Conservation (phyloP, 768 basidiomycete genomes). For the Suillus weaverae region DNA sequence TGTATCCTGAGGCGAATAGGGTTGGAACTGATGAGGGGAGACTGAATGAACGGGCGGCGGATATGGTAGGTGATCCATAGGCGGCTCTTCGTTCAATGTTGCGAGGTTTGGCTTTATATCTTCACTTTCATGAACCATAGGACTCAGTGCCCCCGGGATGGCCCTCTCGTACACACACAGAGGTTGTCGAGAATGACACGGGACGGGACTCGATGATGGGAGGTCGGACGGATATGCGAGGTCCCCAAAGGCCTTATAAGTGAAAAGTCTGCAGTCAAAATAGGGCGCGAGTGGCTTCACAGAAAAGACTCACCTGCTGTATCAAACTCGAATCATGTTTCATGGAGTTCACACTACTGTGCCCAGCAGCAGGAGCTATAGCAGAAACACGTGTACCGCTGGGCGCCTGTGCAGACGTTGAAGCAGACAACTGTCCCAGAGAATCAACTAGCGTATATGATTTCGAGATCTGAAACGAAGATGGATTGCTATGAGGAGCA, state of each 20-base stretch:
- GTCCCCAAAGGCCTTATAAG: slow-evolving; percentile 11
- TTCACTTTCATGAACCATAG: too few relatives aligned
- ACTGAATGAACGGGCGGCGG: slow-evolving; percentile 25
- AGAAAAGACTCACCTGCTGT: slow-evolving; percentile 19
- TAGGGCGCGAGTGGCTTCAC: slow-evolving; percentile 1
- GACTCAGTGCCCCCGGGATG: not conserved
- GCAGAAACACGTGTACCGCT: slow-evolving; percentile 1
- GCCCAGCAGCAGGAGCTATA: not conserved
- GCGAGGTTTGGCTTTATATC: slow-evolving; percentile 14
- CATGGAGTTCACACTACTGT: not conserved
- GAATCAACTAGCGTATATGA: slow-evolving; percentile 31
- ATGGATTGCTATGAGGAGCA: slow-evolving; percentile 10
- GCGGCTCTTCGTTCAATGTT: slow-evolving; percentile 21
- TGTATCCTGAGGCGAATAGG: slow-evolving; percentile 17
- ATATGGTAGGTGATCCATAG: slow-evolving; percentile 33
- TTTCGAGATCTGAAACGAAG: slow-evolving; percentile 18
- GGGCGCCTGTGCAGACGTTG: not conserved
- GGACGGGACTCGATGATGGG: slow-evolving; percentile 11
- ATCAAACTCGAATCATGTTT: slow-evolving; percentile 13
- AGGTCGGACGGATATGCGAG: not conserved
- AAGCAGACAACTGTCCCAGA: slow-evolving; percentile 19
- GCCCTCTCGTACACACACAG: not conserved
- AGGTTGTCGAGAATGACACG: slow-evolving; percentile 9
- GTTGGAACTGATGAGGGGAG: slow-evolving; percentile 24
- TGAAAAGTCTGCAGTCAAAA: not conserved